Evolutionary conservation across 1,284 basidiomycete species (phyloP), one percentile per base, ranked within the genome.

Genomic region (Mrakiaceae sp.): DNA sequence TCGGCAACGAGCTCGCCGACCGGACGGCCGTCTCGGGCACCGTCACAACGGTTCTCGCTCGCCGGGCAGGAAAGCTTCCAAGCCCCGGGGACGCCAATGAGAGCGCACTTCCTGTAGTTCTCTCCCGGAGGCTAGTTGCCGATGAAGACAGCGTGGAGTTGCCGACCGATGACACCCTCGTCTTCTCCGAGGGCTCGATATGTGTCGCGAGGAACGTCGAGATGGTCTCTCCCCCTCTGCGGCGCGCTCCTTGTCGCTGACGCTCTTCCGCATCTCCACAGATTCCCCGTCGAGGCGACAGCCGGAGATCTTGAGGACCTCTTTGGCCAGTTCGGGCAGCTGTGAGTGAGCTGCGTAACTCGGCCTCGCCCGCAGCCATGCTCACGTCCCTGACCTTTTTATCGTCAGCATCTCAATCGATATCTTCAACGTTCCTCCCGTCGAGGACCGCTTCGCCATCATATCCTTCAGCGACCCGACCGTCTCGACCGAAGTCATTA

Each of bases 231-330:
- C 5, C 7, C n/a, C 5, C 16, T 44, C 43, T 46, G 4, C 9
- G n/a, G 11, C 55, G 3, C 16, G 43, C 10, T n/a, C 27, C 39
- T 3, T 6, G 11, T 39, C 3, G 48, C 50, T 49, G 27, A 43
- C 42, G 1, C n/a, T 42, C 16, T 50, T 55, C 44, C 27, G 11
- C 16, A 14, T 52, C 14, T 2, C 27, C 27, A 27, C 58, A 77
- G 75, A 52, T 76, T 77, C 65, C 75, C 75, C 2, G 70, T 71
- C 7, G 63, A 68, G 2, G 72, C 70, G 3, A 71, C 72, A 4
- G 73, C 75, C 0, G 73, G 73, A 64, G 75, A 77, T 59, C 66
- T 77, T 3, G 75, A 74, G 6, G 74, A 76, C 10, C 63, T 77
- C 5, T 76, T 77, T 58, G 74, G 73, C 0, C 74, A 76, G 62